phyloP scores from a whole-genome alignment of 495 filamentous ascomycete genomes.

The Penicillium argentinense region DNA sequence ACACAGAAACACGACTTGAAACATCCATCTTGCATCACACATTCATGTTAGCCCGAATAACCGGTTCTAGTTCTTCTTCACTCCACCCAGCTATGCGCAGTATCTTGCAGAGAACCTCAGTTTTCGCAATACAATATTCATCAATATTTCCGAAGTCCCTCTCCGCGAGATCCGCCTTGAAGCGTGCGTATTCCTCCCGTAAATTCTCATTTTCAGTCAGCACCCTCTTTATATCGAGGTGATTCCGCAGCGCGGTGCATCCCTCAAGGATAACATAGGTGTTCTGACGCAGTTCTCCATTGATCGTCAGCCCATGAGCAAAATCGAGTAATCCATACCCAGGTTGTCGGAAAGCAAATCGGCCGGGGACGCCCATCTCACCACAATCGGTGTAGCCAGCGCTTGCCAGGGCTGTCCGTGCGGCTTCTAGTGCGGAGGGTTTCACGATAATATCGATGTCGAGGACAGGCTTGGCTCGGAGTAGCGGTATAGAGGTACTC shows the following conservation, averaged over 20 bases:
- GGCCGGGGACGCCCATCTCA: background rate
- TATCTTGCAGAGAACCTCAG: conserved; percentile 5
- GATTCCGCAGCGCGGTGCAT: conserved; percentile 5
- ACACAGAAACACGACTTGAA: no score
- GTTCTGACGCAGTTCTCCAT: background rate
- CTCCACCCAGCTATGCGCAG: conserved; percentile 8
- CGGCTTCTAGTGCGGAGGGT: conserved; percentile 1
- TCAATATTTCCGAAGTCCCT: conserved; percentile 4
- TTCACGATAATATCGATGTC: conserved; percentile 11
- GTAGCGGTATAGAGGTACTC: conserved; percentile 6
- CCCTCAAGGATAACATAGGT: conserved; percentile 8
- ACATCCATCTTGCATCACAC: no score
- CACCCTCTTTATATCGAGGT: conserved; percentile 8
- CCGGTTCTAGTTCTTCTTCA: conserved; percentile 1
- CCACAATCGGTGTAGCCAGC: background rate
- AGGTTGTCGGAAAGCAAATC: conserved; percentile 1
- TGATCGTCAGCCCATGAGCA: background rate
- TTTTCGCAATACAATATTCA: conserved; percentile 6
- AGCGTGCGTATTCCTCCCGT: conserved; percentile 5
- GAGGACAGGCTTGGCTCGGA: conserved; percentile 9
- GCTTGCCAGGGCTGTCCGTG: background rate
- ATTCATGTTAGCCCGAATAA: no score
- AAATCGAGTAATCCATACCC: background rate
- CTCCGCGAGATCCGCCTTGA: conserved; percentile 4
- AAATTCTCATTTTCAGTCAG: conserved; percentile 2